Base-by-base conservation (phyloP, 352 stramenopile genomes). In the Thraustochytrium striatum region DNA sequence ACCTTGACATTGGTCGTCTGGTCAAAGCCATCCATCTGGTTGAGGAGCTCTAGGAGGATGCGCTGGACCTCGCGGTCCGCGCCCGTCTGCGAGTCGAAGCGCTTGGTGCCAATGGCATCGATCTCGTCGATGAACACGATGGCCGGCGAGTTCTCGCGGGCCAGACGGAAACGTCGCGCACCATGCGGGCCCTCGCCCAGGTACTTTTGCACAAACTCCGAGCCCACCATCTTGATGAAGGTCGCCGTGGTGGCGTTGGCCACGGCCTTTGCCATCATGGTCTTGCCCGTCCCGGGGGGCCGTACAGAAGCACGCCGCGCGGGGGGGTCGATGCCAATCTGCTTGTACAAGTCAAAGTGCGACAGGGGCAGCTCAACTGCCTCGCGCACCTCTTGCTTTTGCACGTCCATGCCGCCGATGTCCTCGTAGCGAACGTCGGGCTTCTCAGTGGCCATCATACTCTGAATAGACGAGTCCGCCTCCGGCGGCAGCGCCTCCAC, bases 91-190 rank as follows among this genome's bases (percentile, higher is more conserved):
- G 95, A 95, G 87, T 99, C 97, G 84, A 99, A 99, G 61, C 96
- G 92, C 87, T 99, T 99, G 38, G 96, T 99, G 28, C 94, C 97
- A 83, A 99, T 99, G 44, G 97, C 95, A 84, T 99, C 96, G 62
- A 99, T 97, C 85, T 99, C 96, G 86, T 99, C 97, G 82, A 99
- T 99, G 85, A 99, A 99, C 53, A 99, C 92, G 78, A 99, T 98
- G 72, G 92, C 95, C 8, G 96, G 96, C 50, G 95, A 95, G 86
- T 99, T 99, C 85, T 99, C 96, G 75, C 97, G 95, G 44, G 97
- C 97, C 25, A 99, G 90, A 5, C 96, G 93, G 86, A 99, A 99
- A 53, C 96, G 94, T n/a, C n/a, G n/a, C n/a, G n/a, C n/a, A n/a
- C n/a, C n/a, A n/a, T n/a, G n/a, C 57, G 97, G 96, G n/a, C 97